Percentiles rank a stretch among this genome's conserved stretches.
Conservation (phyloP, 495 filamentous ascomycete species). For the Articulospora tetracladia region DNA sequence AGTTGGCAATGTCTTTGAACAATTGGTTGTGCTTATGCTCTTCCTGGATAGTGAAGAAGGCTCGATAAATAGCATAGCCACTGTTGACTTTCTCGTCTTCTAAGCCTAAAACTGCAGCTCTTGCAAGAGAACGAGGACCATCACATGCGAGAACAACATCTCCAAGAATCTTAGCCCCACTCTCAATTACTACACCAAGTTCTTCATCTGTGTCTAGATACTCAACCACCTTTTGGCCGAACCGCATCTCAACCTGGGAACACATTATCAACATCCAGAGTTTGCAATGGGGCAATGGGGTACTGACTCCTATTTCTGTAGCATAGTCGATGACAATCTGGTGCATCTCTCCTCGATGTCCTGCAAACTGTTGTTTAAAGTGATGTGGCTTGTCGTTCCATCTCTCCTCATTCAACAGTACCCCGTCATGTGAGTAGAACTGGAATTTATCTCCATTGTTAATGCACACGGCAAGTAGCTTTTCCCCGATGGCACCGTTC, state of each 20-base stretch:
- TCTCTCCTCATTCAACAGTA: slow-evolving; percentile 57
- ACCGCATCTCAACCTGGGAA: no score
- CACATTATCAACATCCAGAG: no score
- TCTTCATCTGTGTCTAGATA: slow-evolving; percentile 49
- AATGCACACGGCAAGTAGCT: slow-evolving; percentile 45
- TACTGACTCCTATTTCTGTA: slow-evolving; percentile 47
- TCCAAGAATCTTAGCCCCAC: slow-evolving; percentile 47
- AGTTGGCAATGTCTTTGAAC: slow-evolving; percentile 7
- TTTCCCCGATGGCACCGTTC: slow-evolving; percentile 38
- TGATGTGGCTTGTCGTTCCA: slow-evolving; percentile 32
- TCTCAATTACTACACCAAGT: slow-evolving; percentile 53
- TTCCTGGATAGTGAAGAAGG: slow-evolving; percentile 58
- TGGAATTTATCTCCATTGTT: slow-evolving; percentile 39
- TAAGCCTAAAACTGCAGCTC: slow-evolving; percentile 52
- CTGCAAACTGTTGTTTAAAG: slow-evolving; percentile 46
- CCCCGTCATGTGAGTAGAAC: slow-evolving; percentile 34
- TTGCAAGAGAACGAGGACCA: slow-evolving; percentile 53
- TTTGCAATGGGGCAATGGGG: no score
- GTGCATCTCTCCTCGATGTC: slow-evolving; percentile 61
- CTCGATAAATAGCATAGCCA: slow-evolving; percentile 59
- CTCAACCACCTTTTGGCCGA: slow-evolving; percentile 51
- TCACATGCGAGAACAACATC: slow-evolving; percentile 61
- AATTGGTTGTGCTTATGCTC: slow-evolving; percentile 53
- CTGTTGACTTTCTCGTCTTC: slow-evolving; percentile 55
- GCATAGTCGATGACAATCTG: slow-evolving; percentile 56